Base-by-base conservation (phyloP, 2,329 filamentous ascomycete genomes). In the Cladophialophora exuberans region DNA sequence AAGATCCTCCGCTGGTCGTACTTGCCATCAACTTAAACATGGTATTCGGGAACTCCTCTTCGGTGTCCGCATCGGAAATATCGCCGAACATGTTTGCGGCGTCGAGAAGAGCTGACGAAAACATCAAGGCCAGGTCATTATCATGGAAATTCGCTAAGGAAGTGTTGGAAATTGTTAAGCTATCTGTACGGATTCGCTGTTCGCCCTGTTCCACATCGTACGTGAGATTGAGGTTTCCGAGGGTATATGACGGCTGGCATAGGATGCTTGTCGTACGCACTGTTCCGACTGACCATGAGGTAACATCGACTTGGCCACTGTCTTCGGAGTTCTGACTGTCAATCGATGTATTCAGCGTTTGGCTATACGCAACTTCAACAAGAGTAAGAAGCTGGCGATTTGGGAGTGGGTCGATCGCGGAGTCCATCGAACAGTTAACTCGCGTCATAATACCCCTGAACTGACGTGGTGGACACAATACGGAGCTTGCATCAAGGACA, bases 21-120 rank as follows among this genome's bases (percentile, higher is more conserved):
- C n/a, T n/a, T 13, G 61, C 58, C 59, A 63, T 61, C 15, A 56
- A 18, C 42, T 58, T 61, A 42, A 60, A 56, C 18, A 60, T 42
- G 2, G 57, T 48, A 26, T 60, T 54, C 3, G 60, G 60, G 31
- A 44, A 58, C 18, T 62, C 57, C 11, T 46, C 26, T 15, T 25
- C 44, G 5, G 33, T 13, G 7, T 46, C 9, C 17, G 36, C 30
- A 10, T 51, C 52, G 10, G 36, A 10, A 4, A 43, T n/a, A 30
- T 56, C 30, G 10, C 60, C 60, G 25, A 62, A 60, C 54, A 62
- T 62, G 10, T 38, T 26, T 15, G 49, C 33, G 23, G 26, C 30
- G 28, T 41, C 56, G 3, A 11, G n/a, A 3, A 52, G 33, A 18
- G 59, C 56, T 22, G 45, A 18, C 43, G 9, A 51, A 25, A 4